Conservation (phyloP, 2,329 filamentous ascomycete species). For the Didymella arachidicola region DNA sequence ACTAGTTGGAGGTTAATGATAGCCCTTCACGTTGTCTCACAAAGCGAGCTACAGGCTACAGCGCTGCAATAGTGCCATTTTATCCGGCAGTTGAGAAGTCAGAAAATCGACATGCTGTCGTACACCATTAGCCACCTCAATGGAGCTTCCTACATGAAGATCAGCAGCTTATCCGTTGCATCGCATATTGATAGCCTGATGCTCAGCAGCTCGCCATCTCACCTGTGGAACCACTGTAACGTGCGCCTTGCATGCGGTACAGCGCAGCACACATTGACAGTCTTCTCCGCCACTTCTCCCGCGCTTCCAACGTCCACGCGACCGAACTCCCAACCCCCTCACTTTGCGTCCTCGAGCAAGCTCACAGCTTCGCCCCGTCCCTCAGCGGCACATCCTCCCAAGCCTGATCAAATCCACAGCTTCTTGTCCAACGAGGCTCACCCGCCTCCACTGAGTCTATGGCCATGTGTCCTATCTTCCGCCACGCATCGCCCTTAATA, state of each 20-base stretch:
- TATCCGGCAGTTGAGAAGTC: neutral
- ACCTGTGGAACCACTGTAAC: conserved; percentile 3
- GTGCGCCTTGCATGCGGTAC: conserved; percentile 7
- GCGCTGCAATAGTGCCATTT: neutral
- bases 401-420: conserved; percentile 69
- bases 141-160: neutral
- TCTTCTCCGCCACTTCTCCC: conserved; percentile 12
- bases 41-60: neutral
- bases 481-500: conserved; percentile 67
- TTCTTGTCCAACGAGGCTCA: conserved; percentile 66
- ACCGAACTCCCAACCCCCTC: conserved; percentile 3
- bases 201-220: neutral
- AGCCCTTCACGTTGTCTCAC: neutral
- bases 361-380: conserved; percentile 35
- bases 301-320: conserved; percentile 17
- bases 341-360: conserved; percentile 2
- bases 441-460: conserved; percentile 67
- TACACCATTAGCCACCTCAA: conserved; percentile 2
- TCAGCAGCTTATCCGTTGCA: conserved; percentile 1
- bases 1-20: neutral
- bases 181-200: conserved; percentile 12
- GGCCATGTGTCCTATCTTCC: conserved; percentile 66
- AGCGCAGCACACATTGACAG: conserved; percentile 2
- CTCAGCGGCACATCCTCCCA: conserved; percentile 61
- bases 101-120: conserved; percentile 1